Evolutionary conservation across 768 basidiomycete species (phyloP), one percentile per base, ranked within the genome.

Genomic region (Tricholomella constricta): DNA sequence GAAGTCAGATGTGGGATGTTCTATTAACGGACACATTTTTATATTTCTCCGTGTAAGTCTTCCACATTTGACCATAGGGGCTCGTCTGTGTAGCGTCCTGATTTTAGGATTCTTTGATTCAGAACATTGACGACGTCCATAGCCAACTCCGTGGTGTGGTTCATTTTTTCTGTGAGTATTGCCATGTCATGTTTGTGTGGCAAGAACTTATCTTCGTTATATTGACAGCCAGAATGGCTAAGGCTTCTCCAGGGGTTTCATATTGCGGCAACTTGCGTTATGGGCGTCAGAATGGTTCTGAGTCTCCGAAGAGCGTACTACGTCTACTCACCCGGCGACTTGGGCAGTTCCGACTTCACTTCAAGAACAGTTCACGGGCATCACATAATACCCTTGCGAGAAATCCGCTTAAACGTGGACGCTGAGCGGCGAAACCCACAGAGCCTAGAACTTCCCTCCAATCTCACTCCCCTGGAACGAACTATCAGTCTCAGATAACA

Each of bases 241-340:
- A 48, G 46, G 22, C 46, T 67, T 27, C 65, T 62, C 12, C 54
- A 60, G 50, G 62, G 58, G 3, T 61, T 66, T 45, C 59, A 64
- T 12, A 50, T 62, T 14, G 62, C 61, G 36, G 57, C 51, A 51
- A 63, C 61, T 23, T 62, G 63, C 48, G 58, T 68, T 26, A 60
- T 64, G 48, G 69, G 69, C 3, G 56, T 55, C 54, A 58, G 69
- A 44, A 52, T 68, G 25, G 48, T 66, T 11, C 61, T 71, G 23
- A 65, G 62, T 41, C 62, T 71, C 22, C 68, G 66, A 3, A 52
- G 51, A 35, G 62, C 61, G 6, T 69, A 69, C 51, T 69, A 69
- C 43, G 38, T 45, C 15, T 56, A 55, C 45, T 45, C 47, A 19
- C 29, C 36, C 3, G 34, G 42, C 2, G 48, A 57, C 31, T 26